Evolutionary conservation across 306 rosid species (phyloP).

Genomic region (Sechiopsis laciniata): DNA sequence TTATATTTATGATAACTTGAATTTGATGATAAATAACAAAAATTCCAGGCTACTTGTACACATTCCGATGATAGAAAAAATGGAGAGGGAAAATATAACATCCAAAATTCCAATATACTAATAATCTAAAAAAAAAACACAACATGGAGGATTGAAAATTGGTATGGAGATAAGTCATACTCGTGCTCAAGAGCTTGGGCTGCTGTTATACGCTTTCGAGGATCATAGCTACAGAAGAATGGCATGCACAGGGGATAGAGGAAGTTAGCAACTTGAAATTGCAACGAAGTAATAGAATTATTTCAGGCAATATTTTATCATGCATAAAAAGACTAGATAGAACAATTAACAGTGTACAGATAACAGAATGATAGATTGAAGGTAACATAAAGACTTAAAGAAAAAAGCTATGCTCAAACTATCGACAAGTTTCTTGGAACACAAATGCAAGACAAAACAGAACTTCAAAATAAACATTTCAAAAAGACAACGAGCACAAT

Average conservation of each 20-base stretch:
- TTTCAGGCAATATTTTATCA: background rate
- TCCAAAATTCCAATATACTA: background rate
- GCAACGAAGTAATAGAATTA: background rate
- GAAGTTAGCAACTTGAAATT: conserved; percentile 8
- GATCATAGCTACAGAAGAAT: conserved; percentile 70
- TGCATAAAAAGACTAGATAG: background rate
- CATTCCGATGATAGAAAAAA: background rate
- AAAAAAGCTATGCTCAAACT: too few species aligned
- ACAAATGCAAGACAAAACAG: too few species aligned
- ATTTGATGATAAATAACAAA: background rate
- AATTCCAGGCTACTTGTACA: background rate
- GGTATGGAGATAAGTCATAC: conserved; percentile 39
- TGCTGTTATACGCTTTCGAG: conserved; percentile 83
- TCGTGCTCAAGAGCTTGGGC: conserved; percentile 94
- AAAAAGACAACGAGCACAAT: too few species aligned
- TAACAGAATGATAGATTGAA: too few species aligned
- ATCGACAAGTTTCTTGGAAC: too few species aligned
- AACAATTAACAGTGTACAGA: background rate
- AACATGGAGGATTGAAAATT: background rate
- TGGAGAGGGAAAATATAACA: background rate
- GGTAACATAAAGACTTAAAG: too few species aligned
- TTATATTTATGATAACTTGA: background rate
- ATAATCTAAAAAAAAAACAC: background rate
- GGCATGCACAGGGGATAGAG: background rate
- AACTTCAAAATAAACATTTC: too few species aligned